Percentiles rank a stretch among this genome's conserved stretches.
Conservation (phyloP, 805 yeast species). For the Candida quercuum region DNA sequence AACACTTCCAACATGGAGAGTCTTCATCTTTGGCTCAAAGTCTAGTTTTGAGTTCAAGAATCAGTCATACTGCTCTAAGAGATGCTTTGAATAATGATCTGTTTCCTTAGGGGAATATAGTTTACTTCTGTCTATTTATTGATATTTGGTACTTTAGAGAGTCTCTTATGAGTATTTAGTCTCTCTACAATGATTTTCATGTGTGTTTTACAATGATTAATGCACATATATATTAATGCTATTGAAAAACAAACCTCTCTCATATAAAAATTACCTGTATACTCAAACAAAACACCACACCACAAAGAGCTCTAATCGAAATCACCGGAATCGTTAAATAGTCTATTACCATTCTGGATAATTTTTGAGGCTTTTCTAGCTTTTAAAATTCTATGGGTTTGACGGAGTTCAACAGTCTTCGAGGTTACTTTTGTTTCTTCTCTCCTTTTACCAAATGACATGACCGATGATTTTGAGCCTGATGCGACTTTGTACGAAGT, state of each 20-base stretch:
- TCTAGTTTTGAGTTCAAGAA: constrained; percentile 18
- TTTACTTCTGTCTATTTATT: too few species aligned
- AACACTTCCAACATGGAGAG: constrained; percentile 22
- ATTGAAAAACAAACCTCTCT: too few species aligned
- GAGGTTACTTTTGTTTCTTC: constrained; percentile 7
- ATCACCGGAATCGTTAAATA: constrained; percentile 8
- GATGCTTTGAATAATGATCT: constrained; percentile 18
- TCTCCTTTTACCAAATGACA: constrained; percentile 39
- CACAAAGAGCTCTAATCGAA: neutral
- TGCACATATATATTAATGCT: neutral
- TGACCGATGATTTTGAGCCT: constrained; percentile 53
- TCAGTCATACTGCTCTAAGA: constrained; percentile 21
- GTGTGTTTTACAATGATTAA: too few species aligned
- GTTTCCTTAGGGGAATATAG: neutral
- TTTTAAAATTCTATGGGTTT: constrained; percentile 20
- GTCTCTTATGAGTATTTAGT: too few species aligned
- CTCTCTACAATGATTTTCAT: too few species aligned
- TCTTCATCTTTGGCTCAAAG: constrained; percentile 17
- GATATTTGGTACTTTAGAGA: too few species aligned
- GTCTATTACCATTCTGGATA: constrained; percentile 4
- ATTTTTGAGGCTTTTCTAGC: constrained; percentile 18
- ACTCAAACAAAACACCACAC: too few species aligned
- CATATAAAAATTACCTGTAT: too few species aligned
- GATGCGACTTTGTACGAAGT: constrained; percentile 50
- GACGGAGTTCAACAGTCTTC: neutral